Base-by-base conservation (phyloP, 805 yeast genomes). In the Starmerella ratchasimensis region DNA sequence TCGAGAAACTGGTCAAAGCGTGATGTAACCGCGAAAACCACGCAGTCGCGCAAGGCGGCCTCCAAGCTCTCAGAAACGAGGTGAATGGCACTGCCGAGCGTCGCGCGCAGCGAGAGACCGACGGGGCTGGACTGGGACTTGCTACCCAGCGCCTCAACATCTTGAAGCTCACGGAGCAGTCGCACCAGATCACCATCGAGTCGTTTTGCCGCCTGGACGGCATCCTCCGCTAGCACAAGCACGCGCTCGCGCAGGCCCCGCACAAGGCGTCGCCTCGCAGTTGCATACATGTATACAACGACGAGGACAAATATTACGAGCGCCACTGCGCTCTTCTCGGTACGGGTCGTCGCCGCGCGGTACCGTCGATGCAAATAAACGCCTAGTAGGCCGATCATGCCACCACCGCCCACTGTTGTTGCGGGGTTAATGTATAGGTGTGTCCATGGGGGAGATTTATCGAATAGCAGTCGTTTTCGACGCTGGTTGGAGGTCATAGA, bases 401-500 rank as follows among this genome's bases (percentile, higher is more conserved):
- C 62, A 14, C 62, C 61, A 13, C 60, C 58, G 11, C 62, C 57
- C 1, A 45, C 54, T 52, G 56, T 52, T 35, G 47, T 48, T 27
- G 44, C 38, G 9, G 36, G 19, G 21, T 40, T 39, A 3, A 38
- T 35, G 14, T 34, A 33, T 3, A 45, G 25, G 15, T 39, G 31
- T 4, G 41, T 39, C 44, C 43, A 41, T 4, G 49, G 48, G 17
- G 44, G 41, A n/a, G 31, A 18, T 25, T 17, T 41, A 32, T 38
- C 37, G 30, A 38, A 48, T 14, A 50, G 28, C n/a, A 50, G 39
- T 4, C 34, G 34, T 5, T 25, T 25, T 5, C 54, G 43, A 6
- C 49, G 41, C n/a, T 28, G 35, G 16, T 44, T 44, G 3, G 49
- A 20, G 7, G 45, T 29, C 4, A 34, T 13, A 9, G 48, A 38